Evolutionary conservation across 306 rosid species (phyloP).

Genomic region (Corylus avellana): DNA sequence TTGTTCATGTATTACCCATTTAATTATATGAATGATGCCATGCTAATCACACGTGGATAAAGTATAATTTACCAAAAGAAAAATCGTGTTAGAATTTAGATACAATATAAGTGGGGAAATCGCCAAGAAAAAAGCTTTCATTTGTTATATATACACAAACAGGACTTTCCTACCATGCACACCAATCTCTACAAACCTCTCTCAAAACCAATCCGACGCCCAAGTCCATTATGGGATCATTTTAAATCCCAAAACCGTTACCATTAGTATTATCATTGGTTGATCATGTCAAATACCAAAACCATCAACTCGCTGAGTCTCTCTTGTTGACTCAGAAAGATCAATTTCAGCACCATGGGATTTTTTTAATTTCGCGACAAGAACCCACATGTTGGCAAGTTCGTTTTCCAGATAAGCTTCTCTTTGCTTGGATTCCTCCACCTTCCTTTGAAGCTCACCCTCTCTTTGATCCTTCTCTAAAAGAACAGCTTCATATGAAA

Average conservation of each 20-base stretch:
- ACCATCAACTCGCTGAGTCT: constrained; percentile 46
- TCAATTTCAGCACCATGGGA: constrained; percentile 71
- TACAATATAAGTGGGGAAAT: background rate
- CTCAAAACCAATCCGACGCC: constrained; percentile 48
- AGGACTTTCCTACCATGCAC: constrained; percentile 31
- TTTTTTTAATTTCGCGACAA: constrained; percentile 88
- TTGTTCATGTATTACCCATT: no score
- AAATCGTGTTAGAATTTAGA: background rate
- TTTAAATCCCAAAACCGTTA: constrained; percentile 36
- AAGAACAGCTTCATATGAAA: constrained; percentile 71
- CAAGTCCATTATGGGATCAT: constrained; percentile 31
- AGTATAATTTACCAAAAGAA: background rate
- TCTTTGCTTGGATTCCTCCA: constrained; percentile 92
- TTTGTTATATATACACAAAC: constrained; percentile 32
- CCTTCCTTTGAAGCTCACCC: constrained; percentile 69
- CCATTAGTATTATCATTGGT: constrained; percentile 40
- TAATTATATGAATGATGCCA: no score
- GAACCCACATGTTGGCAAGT: constrained; percentile 99
- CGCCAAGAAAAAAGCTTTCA: background rate
- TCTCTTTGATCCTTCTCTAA: constrained; percentile 75
- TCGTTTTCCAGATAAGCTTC: constrained; percentile 95
- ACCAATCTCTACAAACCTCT: constrained; percentile 42
- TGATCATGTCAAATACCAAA: constrained; percentile 44
- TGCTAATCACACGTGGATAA: background rate
- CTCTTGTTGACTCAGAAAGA: constrained; percentile 58